A percentile compares a stretch with the other conserved stretches of the same genome.
phyloP scores from a whole-genome alignment of 257 asterid species.

The Osmanthus fragrans region DNA sequence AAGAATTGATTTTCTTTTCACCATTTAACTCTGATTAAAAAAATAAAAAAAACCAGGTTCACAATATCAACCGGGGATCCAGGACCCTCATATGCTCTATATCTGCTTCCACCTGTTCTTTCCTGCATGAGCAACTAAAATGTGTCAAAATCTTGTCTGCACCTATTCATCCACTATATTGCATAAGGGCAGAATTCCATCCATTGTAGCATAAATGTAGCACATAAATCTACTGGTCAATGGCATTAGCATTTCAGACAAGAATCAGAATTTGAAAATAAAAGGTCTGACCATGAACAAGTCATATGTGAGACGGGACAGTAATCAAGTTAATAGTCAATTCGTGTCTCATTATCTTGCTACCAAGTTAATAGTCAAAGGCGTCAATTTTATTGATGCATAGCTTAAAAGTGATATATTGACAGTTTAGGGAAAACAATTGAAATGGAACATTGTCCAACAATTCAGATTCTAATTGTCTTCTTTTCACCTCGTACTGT shows the following conservation, averaged over 20 bases:
- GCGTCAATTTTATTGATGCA: not conserved
- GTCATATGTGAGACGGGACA: not conserved
- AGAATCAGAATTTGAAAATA: not conserved
- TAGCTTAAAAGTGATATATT: not conserved
- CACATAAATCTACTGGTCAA: not conserved
- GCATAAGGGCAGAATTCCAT: conserved; percentile 4
- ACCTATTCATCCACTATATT: conserved; percentile 6
- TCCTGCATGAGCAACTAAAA: conserved; percentile 60
- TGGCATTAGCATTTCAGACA: conserved; percentile 2
- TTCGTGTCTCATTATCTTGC: no score
- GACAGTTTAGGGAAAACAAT: not conserved
- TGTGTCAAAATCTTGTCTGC: conserved; percentile 21
- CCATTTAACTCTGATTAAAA: not conserved
- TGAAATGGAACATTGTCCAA: not conserved
- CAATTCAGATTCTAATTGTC: not conserved
- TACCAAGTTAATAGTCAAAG: not conserved
- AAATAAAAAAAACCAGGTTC: conserved; percentile 12
- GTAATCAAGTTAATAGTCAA: not conserved
- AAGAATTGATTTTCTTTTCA: conserved; percentile 18
- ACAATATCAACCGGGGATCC: conserved; percentile 66
- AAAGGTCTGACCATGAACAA: not conserved
- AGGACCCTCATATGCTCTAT: conserved; percentile 58
- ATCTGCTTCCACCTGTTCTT: conserved; percentile 66
- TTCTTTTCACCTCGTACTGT: not conserved
- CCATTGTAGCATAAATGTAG: not conserved